These are phyloP conservation scores for Senna siamea DNA, from an alignment of 306 rosid genomes.

Conservation along the genomic window DNA sequence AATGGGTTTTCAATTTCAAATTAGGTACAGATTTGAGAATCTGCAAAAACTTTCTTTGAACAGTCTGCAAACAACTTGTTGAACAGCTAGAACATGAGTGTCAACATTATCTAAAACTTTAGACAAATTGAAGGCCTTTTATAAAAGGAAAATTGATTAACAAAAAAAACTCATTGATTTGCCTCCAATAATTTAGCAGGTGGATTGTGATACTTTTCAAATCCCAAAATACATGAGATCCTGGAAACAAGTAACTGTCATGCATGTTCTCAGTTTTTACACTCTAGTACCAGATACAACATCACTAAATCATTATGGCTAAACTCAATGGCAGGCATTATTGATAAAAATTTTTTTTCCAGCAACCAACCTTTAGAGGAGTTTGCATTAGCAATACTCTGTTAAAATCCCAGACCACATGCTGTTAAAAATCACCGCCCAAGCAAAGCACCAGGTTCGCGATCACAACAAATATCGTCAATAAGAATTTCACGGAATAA, in stretches of 20 bases:
- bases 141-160: neutral
- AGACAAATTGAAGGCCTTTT: neutral
- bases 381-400: neutral
- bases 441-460: neutral
- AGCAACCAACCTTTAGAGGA: neutral
- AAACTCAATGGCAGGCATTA: neutral
- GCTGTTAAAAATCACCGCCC: neutral
- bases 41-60: neutral
- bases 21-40: constrained; percentile 11
- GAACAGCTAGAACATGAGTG: neutral
- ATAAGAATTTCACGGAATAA: neutral
- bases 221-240: neutral
- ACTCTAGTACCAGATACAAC: constrained; percentile 19
- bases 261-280: neutral
- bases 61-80: constrained; percentile 1
- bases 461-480: neutral
- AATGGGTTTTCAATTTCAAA: neutral
- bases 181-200: neutral
- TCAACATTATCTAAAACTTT: neutral
- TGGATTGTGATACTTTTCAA: too few species aligned
- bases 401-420: too few species aligned
- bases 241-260: neutral
- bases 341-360: neutral
- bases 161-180: neutral
- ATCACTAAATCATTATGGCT: constrained; percentile 1